phyloP scores from a whole-genome alignment of 2,329 filamentous ascomycete species.

The Calonectria crousiana region DNA sequence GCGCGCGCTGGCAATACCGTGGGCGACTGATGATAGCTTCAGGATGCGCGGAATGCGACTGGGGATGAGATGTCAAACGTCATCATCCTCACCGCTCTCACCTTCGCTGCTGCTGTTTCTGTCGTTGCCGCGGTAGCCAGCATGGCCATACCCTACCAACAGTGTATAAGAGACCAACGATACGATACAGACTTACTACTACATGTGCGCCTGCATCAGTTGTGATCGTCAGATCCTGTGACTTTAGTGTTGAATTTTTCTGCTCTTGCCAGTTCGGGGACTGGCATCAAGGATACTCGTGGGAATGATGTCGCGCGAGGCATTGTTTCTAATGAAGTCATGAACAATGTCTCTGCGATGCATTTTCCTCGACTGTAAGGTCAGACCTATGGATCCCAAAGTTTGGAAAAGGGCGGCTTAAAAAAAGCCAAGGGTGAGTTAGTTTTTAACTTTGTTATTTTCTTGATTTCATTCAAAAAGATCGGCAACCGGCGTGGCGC shows the following conservation, averaged over 20 bases:
- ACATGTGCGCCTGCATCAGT: background rate
- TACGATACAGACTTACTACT: conserved; percentile 21
- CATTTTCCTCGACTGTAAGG: background rate
- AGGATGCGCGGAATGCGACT: background rate
- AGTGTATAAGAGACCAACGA: conserved; percentile 24
- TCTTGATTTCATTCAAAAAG: background rate
- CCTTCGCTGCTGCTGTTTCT: background rate
- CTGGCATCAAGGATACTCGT: no score
- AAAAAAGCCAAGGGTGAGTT: background rate
- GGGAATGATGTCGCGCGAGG: background rate
- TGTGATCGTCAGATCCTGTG: background rate
- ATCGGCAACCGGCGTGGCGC: background rate
- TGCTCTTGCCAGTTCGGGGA: background rate
- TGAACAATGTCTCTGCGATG: background rate
- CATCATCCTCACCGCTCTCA: background rate
- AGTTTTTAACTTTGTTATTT: background rate
- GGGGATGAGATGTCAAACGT: background rate
- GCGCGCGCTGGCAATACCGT: background rate
- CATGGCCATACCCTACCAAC: background rate
- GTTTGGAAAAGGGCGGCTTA: background rate
- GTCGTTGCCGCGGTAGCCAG: background rate
- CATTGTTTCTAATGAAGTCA: background rate
- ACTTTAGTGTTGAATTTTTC: background rate
- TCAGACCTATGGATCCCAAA: background rate
- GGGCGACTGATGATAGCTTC: background rate